These are phyloP conservation scores for Plasmodium chabaudi DNA, from an alignment of 169 alveolate genomes.

Conservation along the genomic window DNA sequence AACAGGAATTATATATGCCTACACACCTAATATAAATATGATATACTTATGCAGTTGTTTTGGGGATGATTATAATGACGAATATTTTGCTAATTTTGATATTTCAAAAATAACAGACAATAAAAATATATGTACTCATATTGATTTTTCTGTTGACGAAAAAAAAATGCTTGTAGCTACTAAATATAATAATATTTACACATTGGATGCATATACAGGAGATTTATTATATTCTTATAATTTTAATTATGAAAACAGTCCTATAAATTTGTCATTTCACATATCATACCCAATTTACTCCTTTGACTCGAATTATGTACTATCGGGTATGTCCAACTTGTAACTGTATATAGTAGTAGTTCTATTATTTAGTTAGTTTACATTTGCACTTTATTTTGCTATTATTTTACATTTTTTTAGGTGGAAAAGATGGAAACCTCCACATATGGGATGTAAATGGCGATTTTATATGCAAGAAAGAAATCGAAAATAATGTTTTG, in stretches of 20 bases:
- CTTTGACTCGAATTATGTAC: constrained; percentile 58
- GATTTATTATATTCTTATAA: constrained; percentile 45
- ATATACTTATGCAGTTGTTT: constrained; percentile 71
- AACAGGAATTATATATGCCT: constrained; percentile 63
- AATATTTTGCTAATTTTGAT: constrained; percentile 64
- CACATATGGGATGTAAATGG: constrained; percentile 56
- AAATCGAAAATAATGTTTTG: constrained; percentile 50
- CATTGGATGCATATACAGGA: constrained; percentile 71
- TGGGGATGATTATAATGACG: constrained; percentile 72
- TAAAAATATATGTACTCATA: constrained; percentile 42
- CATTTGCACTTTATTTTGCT: constrained; percentile 1
- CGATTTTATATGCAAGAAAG: constrained; percentile 39
- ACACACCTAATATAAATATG: constrained; percentile 18
- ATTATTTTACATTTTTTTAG: constrained; percentile 4
- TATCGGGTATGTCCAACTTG: constrained; percentile 25
- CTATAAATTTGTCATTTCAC: not conserved
- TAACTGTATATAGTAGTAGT: not conserved
- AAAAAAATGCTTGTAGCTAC: constrained; percentile 71
- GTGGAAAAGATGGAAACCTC: constrained; percentile 65
- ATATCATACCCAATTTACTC: constrained; percentile 62
- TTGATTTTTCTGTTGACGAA: constrained; percentile 57
- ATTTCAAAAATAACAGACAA: constrained; percentile 43
- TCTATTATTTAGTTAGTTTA: not conserved
- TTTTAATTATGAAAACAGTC: constrained; percentile 29
- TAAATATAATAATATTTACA: constrained; percentile 15